Conservation (phyloP, 495 filamentous ascomycete genomes). For the Ascodesmis nigricans region DNA sequence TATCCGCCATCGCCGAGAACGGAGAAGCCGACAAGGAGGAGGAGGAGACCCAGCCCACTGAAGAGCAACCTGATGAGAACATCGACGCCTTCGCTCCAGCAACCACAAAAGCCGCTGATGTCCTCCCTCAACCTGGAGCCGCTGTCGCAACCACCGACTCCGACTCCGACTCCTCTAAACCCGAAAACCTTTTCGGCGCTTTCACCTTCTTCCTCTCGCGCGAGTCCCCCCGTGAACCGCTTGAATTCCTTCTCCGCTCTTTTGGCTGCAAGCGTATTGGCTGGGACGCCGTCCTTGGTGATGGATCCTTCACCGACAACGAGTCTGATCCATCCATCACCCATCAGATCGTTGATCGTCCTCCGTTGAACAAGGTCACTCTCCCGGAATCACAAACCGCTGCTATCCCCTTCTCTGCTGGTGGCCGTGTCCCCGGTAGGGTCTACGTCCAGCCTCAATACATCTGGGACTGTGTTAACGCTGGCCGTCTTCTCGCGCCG, state of each 20-base stretch:
- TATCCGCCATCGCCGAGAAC: conserved; percentile 22
- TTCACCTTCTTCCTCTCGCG: conserved; percentile 86
- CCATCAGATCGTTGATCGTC: conserved; percentile 86
- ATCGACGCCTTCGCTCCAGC: conserved; percentile 75
- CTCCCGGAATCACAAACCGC: conserved; percentile 34
- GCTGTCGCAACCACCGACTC: conserved; percentile 32
- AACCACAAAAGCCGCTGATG: conserved; percentile 46
- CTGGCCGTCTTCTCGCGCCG: conserved; percentile 61
- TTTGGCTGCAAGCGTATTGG: conserved; percentile 93
- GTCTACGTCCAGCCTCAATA: conserved; percentile 93
- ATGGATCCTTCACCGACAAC: conserved; percentile 74
- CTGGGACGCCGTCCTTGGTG: conserved; percentile 75
- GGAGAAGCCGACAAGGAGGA: conserved; percentile 25
- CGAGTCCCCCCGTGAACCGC: conserved; percentile 70
- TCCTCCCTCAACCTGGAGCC: conserved; percentile 59
- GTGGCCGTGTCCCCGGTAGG: conserved; percentile 58
- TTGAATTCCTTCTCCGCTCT: conserved; percentile 83
- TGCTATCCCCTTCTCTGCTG: conserved; percentile 27
- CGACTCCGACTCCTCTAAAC: conserved; percentile 29
- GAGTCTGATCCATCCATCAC: conserved; percentile 75
- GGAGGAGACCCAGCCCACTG: conserved; percentile 19
- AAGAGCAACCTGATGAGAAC: conserved; percentile 29
- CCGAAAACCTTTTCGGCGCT: conserved; percentile 51
- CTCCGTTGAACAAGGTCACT: conserved; percentile 41
- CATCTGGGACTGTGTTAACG: conserved; percentile 92